A percentile compares a stretch with the other conserved stretches of the same genome.
Evolutionary conservation across 257 asterid genomes (phyloP).

Genomic region (Rehmannia glutinosa): DNA sequence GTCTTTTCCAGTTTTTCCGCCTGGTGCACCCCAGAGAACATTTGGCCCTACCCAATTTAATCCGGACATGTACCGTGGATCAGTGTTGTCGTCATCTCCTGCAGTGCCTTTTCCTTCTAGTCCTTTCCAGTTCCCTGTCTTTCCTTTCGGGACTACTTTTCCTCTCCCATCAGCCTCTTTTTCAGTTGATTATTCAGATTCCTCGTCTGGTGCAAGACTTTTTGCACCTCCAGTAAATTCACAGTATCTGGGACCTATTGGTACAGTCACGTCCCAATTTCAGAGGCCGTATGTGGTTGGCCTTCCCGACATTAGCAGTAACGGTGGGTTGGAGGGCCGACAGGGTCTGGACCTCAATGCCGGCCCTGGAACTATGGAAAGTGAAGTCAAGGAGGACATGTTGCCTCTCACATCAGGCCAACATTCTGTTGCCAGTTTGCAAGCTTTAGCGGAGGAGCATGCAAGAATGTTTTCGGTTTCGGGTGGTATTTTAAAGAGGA

Average conservation of each 20-base stretch:
- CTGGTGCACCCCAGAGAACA: constrained; percentile 49
- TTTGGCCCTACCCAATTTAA: constrained; percentile 39
- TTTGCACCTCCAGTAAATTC: constrained; percentile 37
- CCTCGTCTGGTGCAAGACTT: constrained; percentile 45
- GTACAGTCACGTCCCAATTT: constrained; percentile 44
- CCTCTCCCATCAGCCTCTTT: constrained; percentile 39
- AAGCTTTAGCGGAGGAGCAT: constrained; percentile 46
- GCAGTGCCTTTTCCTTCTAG: constrained; percentile 32
- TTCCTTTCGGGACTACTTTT: constrained; percentile 34
- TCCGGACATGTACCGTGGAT: constrained; percentile 49
- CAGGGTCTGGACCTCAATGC: constrained; percentile 71
- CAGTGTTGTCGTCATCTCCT: constrained; percentile 62
- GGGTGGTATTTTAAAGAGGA: constrained; percentile 52
- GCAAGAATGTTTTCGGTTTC: constrained; percentile 39
- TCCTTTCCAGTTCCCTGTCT: constrained; percentile 41
- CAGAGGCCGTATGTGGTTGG: constrained; percentile 51
- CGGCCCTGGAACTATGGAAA: constrained; percentile 54
- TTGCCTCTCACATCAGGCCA: constrained; percentile 36
- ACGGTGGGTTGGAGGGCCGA: constrained; percentile 45
- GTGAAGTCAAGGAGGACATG: constrained; percentile 43
- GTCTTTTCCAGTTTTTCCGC: constrained; percentile 28
- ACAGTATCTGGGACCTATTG: constrained; percentile 44
- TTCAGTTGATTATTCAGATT: constrained; percentile 36
- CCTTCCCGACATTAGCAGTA: constrained; percentile 36
- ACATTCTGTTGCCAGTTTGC: constrained; percentile 43